These are phyloP conservation scores for Sporisorium reilianum DNA, from an alignment of 1,284 basidiomycete genomes.

Conservation along the genomic window DNA sequence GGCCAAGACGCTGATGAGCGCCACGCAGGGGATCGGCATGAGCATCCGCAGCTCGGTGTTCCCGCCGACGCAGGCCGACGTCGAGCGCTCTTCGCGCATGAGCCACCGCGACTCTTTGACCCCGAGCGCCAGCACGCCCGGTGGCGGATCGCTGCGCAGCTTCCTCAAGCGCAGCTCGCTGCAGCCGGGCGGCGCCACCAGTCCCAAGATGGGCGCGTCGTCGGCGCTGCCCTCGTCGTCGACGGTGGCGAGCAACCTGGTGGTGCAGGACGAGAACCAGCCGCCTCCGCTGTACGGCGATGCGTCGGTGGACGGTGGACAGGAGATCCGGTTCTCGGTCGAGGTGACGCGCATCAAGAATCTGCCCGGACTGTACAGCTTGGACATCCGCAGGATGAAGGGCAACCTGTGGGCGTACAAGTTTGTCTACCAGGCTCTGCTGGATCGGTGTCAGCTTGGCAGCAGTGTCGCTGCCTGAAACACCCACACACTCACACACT, in stretches of 20 bases:
- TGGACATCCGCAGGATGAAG: conserved; percentile 67
- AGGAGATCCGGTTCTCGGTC: conserved; percentile 67
- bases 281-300: conserved; percentile 65
- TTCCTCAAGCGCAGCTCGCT: conserved; percentile 57
- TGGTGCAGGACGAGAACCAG: conserved; percentile 39
- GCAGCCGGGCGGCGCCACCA: conserved; percentile 27
- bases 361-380: conserved; percentile 64
- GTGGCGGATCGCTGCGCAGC: conserved; percentile 50
- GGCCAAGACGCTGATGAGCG: conserved; percentile 59
- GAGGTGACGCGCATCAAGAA: conserved; percentile 67
- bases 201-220: conserved; percentile 15
- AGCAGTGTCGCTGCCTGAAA: conserved; percentile 5
- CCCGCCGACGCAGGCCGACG: conserved; percentile 62
- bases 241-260: conserved; percentile 21
- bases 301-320: conserved; percentile 61
- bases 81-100: conserved; percentile 52
- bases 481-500: background rate
- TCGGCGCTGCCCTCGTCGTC: conserved; percentile 17
- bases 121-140: conserved; percentile 40
- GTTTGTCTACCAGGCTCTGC: conserved; percentile 65
- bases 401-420: conserved; percentile 67
- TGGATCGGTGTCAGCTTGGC: conserved; percentile 54
- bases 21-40: conserved; percentile 58
- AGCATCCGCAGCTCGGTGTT: conserved; percentile 64
- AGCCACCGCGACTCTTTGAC: conserved; percentile 32